Evolutionary conservation across 768 basidiomycete species (phyloP).

Genomic region (Tricholoma sp.): DNA sequence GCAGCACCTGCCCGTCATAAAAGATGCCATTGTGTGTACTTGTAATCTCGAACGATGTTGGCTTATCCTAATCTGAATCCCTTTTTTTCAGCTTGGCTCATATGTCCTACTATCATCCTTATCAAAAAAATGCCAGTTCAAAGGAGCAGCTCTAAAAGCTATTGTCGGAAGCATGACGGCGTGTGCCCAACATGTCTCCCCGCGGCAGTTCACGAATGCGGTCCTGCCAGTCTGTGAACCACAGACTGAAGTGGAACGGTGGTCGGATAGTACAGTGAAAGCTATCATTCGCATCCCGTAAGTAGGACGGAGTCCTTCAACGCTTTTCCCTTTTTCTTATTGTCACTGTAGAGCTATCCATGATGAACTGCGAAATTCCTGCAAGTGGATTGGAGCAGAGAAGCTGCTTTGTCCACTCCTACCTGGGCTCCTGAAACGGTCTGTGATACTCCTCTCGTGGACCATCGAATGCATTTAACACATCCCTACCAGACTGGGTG

Average conservation of each 20-base stretch:
- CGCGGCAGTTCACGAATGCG: constrained; percentile 61
- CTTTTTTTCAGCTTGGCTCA: constrained; percentile 52
- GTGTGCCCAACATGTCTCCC: constrained; percentile 42
- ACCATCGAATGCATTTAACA: background rate
- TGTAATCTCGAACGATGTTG: background rate
- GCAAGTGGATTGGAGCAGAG: constrained; percentile 48
- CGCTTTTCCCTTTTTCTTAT: background rate
- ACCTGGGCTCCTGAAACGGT: constrained; percentile 33
- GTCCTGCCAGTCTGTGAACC: constrained; percentile 59
- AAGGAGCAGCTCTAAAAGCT: constrained; percentile 51
- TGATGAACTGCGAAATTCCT: constrained; percentile 39
- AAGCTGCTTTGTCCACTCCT: constrained; percentile 55
- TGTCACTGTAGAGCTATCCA: constrained; percentile 35
- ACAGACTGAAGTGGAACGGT: constrained; percentile 49
- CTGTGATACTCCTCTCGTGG: background rate
- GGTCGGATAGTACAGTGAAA: constrained; percentile 38
- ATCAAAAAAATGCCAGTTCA: constrained; percentile 59
- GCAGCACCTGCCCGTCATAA: constrained; percentile 30
- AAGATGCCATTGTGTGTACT: constrained; percentile 52
- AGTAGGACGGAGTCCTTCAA: constrained; percentile 18
- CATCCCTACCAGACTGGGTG: constrained; percentile 24
- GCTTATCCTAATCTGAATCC: background rate
- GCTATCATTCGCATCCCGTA: constrained; percentile 45
- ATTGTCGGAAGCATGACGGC: constrained; percentile 51
- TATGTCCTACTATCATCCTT: constrained; percentile 71